Evolutionary conservation across 2,329 filamentous ascomycete species (phyloP).

Genomic region (Fusarium sp.): DNA sequence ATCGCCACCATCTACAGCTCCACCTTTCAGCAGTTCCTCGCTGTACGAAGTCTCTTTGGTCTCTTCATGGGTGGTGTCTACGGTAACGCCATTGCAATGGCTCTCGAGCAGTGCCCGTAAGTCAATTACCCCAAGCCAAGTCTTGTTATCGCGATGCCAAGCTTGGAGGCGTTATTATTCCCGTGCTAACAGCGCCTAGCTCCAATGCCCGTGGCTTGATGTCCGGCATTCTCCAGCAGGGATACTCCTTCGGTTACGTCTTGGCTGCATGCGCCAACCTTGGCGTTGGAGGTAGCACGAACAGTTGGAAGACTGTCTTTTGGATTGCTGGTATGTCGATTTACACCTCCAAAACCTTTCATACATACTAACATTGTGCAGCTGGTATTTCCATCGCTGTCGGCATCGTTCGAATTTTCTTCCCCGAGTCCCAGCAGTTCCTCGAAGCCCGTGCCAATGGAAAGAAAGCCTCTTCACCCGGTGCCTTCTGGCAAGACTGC

Average conservation of each 20-base stretch:
- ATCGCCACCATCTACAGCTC: slow-evolving; percentile 83
- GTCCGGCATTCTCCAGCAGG: slow-evolving; percentile 86
- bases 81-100: slow-evolving; percentile 84
- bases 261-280: slow-evolving; percentile 83
- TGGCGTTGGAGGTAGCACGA: slow-evolving; percentile 74
- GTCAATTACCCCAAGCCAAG: slow-evolving; percentile 46
- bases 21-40: slow-evolving; percentile 82
- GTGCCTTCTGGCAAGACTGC: slow-evolving; percentile 78
- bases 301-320: slow-evolving; percentile 83
- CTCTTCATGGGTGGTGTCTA: slow-evolving; percentile 88
- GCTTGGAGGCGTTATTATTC: slow-evolving; percentile 41
- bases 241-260: slow-evolving; percentile 85
- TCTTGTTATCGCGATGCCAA: slow-evolving; percentile 8
- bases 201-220: slow-evolving; percentile 81
- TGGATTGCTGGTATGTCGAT: slow-evolving; percentile 71
- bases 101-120: slow-evolving; percentile 79
- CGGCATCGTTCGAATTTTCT: slow-evolving; percentile 76
- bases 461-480: slow-evolving; percentile 62
- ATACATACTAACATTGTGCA: slow-evolving; percentile 22
- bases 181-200: slow-evolving; percentile 52
- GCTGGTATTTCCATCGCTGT: slow-evolving; percentile 77
- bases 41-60: slow-evolving; percentile 80
- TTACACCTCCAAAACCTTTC: rapidly evolving
- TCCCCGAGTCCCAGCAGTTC: slow-evolving; percentile 84
- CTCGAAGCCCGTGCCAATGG: slow-evolving; percentile 75